Base-by-base conservation (phyloP, 169 alveolate species). In the Plasmodium malariae region DNA sequence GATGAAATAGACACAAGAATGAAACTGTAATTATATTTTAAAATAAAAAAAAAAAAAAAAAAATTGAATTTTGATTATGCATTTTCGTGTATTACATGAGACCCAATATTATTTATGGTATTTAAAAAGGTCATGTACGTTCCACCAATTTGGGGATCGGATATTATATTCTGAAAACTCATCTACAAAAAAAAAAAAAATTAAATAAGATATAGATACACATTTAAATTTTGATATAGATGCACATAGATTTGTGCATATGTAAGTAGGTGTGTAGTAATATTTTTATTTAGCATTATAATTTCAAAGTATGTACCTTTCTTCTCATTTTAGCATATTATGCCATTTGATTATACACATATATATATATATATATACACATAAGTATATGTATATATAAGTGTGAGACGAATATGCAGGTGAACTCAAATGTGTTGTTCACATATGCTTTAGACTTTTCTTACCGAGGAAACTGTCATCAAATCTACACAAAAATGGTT, bases 101-200 rank as follows among this genome's bases (percentile, higher is more conserved):
- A 71, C 36, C 98, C 97, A 48, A 95, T 48, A 65, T 95, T 95
- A 45, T 89, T 70, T 28, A 95, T 90, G 49, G 97, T 95, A 92
- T 95, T 95, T 71, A 95, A 93, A 36, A 95, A 93, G 28, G 98
- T 93, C 95, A 95, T 93, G 92, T 95, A 95, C 36, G 97, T 95
- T 36, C 97, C 97, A 12, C 97, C 98, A 26, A 93, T 88, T 60
- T 93, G 86, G 21, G 96, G 96, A 76, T 95, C 98, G 28, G 98
- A 86, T 48, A 95, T 93, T 60, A 91, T 48, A 68, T 93, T 94
- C 40, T 93, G 95, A 60, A 93, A 87, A 4, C 96, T 92, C 89
- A 95, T 93, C 73, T 92, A 37, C 73, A 28, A 36, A 86, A 49
- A 60, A 60, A 60, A 49, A 92, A 70, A 49, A 78, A 37, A 36